Percentiles rank a stretch among this genome's conserved stretches.
Evolutionary conservation across 2,329 filamentous ascomycete genomes (phyloP).

Genomic region (Sporothrix phasma): DNA sequence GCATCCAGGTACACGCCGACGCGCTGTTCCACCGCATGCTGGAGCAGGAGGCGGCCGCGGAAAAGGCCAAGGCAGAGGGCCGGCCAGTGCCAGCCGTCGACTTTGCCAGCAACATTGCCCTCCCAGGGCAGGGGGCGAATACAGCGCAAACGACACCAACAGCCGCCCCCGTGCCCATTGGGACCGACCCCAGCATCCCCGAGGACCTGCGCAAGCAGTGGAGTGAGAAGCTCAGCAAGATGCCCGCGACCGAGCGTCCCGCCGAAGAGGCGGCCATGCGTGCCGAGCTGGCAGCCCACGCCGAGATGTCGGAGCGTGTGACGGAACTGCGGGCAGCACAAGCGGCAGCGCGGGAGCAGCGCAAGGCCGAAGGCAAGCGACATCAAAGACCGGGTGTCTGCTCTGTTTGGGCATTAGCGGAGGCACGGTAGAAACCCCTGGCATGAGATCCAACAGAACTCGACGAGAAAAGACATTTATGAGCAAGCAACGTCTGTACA

Average conservation of each 20-base stretch:
- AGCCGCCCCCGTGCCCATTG: not conserved
- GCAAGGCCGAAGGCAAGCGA: conserved; percentile 47
- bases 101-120: conserved; percentile 37
- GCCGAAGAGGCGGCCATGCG: conserved; percentile 55
- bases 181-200: conserved; percentile 25
- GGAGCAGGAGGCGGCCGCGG: conserved; percentile 65
- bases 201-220: conserved; percentile 42
- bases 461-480: not conserved
- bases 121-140: conserved; percentile 20
- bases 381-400: conserved; percentile 33
- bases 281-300: conserved; percentile 51
- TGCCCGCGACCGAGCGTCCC: conserved; percentile 47
- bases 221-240: conserved; percentile 46
- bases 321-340: conserved; percentile 47
- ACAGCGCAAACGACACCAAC: not conserved
- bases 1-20: conserved; percentile 94
- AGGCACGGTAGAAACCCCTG: not conserved
- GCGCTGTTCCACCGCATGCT: conserved; percentile 80
- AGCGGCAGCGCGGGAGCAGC: conserved; percentile 41
- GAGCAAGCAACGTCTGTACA: conserved; percentile 7
- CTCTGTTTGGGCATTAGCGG: conserved; percentile 21
- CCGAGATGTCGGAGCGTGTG: conserved; percentile 48
- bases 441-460: not conserved
- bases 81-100: conserved; percentile 37
- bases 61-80: conserved; percentile 55